Evolutionary conservation across 2,329 filamentous ascomycete genomes (phyloP).

Genomic region (Venturia aucupariae): DNA sequence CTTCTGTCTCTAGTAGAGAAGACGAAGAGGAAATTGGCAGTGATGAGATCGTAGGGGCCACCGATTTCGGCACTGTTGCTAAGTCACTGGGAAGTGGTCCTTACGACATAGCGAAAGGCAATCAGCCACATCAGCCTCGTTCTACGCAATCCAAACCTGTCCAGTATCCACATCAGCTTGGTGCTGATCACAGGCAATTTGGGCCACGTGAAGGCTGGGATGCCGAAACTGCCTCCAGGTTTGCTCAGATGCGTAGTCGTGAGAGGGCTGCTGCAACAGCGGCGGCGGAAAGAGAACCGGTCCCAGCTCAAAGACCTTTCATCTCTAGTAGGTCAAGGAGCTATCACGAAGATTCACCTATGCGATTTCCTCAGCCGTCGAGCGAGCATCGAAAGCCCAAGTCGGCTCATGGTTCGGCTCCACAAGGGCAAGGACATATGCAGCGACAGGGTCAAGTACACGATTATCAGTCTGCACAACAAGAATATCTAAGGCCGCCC

Average conservation of each 20-base stretch:
- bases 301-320: background rate
- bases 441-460: background rate
- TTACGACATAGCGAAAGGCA: slow-evolving; percentile 31
- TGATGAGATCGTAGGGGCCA: slow-evolving; percentile 20
- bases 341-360: background rate
- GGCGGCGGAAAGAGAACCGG: background rate
- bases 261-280: slow-evolving; percentile 20
- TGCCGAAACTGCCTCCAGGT: slow-evolving; percentile 25
- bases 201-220: slow-evolving; percentile 29
- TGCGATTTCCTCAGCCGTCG: background rate
- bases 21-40: slow-evolving; percentile 18
- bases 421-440: background rate
- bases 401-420: background rate
- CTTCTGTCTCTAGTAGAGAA: background rate
- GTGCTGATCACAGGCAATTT: slow-evolving; percentile 21
- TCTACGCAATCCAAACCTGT: slow-evolving; percentile 16
- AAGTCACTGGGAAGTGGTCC: slow-evolving; percentile 33
- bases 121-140: background rate
- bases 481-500: background rate
- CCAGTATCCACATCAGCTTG: slow-evolving; percentile 27
- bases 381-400: background rate
- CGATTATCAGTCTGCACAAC: background rate
- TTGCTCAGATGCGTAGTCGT: slow-evolving; percentile 28
- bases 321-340: background rate
- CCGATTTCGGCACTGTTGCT: slow-evolving; percentile 34